A percentile compares a stretch with the other conserved stretches of the same genome.
phyloP scores from a whole-genome alignment of 164 flowering plant genomes.

The Nelumbo lutea region DNA sequence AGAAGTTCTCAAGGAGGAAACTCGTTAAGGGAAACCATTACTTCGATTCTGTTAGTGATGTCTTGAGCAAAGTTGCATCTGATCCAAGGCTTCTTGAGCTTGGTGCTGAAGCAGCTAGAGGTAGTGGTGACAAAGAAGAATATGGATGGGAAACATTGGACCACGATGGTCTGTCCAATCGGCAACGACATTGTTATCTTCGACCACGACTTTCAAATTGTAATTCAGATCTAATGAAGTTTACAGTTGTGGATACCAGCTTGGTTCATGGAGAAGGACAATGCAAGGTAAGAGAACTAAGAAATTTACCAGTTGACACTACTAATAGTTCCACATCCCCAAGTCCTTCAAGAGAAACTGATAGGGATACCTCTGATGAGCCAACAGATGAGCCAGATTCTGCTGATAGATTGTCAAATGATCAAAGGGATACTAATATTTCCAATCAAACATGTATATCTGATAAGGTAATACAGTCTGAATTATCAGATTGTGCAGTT shows the following conservation, averaged over 20 bases:
- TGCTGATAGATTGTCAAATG: conserved; percentile 7
- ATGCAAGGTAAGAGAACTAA: conserved; percentile 35
- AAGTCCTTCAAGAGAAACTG: conserved; percentile 23
- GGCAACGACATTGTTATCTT: conserved; percentile 43
- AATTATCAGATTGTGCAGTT: conserved; percentile 1
- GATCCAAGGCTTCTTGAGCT: conserved; percentile 74
- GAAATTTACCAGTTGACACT: conserved; percentile 42
- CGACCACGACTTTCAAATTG: conserved; percentile 39
- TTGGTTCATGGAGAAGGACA: conserved; percentile 32
- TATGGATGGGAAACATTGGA: conserved; percentile 20
- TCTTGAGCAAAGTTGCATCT: conserved; percentile 58
- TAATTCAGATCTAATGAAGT: conserved; percentile 26
- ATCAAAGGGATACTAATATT: conserved; percentile 9
- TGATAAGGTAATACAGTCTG: conserved; percentile 3
- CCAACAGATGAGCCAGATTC: conserved; percentile 21
- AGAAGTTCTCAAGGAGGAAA: conserved; percentile 67
- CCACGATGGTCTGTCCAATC: conserved; percentile 22
- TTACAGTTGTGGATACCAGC: conserved; percentile 74
- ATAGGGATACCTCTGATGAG: conserved; percentile 27
- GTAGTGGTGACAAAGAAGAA: conserved; percentile 25
- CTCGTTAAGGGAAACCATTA: conserved; percentile 66
- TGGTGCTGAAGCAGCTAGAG: conserved; percentile 34
- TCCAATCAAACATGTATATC: conserved; percentile 1
- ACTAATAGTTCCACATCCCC: conserved; percentile 5
- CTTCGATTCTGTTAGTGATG: conserved; percentile 72